A percentile compares a stretch with the other conserved stretches of the same genome.
Conservation (phyloP, 257 asterid species). For the Haberlea rhodopensis region DNA sequence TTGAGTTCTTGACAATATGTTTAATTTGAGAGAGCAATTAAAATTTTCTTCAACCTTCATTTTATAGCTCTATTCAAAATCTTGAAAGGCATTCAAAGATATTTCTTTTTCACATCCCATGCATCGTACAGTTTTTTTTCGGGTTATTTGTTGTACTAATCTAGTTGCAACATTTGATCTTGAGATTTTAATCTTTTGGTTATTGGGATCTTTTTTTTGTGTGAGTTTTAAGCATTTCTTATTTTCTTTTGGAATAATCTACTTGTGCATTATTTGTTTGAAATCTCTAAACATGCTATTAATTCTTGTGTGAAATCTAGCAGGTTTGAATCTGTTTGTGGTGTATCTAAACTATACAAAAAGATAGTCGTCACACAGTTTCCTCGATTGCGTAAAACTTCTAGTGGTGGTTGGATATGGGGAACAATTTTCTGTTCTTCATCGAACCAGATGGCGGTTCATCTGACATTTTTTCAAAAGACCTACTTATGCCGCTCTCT, state of each 20-base stretch:
- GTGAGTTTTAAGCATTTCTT: neutral
- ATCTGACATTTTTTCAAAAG: conserved; percentile 46
- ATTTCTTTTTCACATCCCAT: no score
- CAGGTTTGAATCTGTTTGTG: conserved; percentile 28
- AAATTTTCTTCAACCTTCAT: no score
- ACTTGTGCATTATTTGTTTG: no score
- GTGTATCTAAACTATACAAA: conserved; percentile 6
- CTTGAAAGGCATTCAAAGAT: no score
- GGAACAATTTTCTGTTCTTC: conserved; percentile 47
- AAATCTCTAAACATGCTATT: no score
- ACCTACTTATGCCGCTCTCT: conserved; percentile 64
- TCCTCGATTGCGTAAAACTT: conserved; percentile 13
- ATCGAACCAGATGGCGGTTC: conserved; percentile 56
- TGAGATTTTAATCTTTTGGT: no score
- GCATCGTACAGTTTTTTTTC: no score
- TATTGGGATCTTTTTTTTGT: neutral
- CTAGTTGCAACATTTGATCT: neutral
- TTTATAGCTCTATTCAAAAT: no score
- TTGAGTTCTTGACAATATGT: conserved; percentile 14
- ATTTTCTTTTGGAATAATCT: no score
- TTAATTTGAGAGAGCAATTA: no score
- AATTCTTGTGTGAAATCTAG: conserved; percentile 7
- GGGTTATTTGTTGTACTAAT: conserved; percentile 4
- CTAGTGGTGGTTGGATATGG: conserved; percentile 30
- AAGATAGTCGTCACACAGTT: conserved; percentile 15